These are phyloP conservation scores for Trichoderma parareesei DNA, from an alignment of 495 filamentous ascomycete species.

Conservation along the genomic window DNA sequence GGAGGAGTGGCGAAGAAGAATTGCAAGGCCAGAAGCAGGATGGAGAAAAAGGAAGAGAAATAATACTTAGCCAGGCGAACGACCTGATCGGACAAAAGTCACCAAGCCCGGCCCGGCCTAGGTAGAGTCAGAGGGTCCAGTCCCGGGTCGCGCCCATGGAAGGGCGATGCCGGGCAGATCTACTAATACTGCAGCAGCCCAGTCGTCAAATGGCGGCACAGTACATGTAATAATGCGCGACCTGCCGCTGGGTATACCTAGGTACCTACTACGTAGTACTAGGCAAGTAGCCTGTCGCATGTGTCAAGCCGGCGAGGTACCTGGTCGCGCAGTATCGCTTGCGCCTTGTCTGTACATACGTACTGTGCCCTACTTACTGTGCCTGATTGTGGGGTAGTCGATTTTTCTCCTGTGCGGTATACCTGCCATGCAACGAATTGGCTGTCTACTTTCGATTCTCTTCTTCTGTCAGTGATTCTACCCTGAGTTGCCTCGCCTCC, in stretches of 20 bases:
- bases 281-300: too few species aligned
- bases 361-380: too few species aligned
- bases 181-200: background rate
- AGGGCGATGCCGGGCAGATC: conserved; percentile 5
- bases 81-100: too few species aligned
- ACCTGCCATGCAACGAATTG: background rate
- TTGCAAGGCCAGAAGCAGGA: background rate
- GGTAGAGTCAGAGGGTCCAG: background rate
- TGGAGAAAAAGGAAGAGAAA: background rate
- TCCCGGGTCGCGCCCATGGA: background rate
- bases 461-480: background rate
- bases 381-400: background rate
- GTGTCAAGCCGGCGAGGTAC: too few species aligned
- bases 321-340: too few species aligned
- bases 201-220: background rate
- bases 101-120: too few species aligned
- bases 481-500: background rate
- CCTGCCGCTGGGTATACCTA: too few species aligned
- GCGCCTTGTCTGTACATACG: too few species aligned
- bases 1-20: background rate
- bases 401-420: background rate
- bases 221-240: too few species aligned
- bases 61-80: background rate
- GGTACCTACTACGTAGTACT: too few species aligned
- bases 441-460: background rate